Evolutionary conservation across 495 filamentous ascomycete species (phyloP).

Genomic region (Xylaria nigripes): DNA sequence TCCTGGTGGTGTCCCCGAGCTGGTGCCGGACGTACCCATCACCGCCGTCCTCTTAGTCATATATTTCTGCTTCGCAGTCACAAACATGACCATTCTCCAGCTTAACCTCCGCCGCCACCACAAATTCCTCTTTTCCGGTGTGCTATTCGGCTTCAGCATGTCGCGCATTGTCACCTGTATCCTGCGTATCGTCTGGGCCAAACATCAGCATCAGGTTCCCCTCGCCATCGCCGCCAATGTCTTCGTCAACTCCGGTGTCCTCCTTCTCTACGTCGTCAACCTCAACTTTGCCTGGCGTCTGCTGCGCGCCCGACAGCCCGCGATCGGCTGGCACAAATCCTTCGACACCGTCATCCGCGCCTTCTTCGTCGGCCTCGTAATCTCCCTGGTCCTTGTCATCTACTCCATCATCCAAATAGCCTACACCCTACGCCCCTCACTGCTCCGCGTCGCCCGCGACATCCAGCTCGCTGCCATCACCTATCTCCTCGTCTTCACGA

Average conservation of each 20-base stretch:
- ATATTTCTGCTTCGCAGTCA: slow-evolving; percentile 49
- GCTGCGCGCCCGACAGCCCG: slow-evolving; percentile 62
- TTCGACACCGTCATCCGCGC: slow-evolving; percentile 43
- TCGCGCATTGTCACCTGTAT: slow-evolving; percentile 56
- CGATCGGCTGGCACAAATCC: slow-evolving; percentile 54
- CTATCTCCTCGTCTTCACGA: slow-evolving; percentile 61
- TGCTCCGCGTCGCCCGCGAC: slow-evolving; percentile 42
- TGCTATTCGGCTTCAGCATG: slow-evolving; percentile 77
- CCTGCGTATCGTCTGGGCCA: slow-evolving; percentile 58
- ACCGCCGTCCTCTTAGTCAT: slow-evolving; percentile 57
- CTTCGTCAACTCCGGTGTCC: slow-evolving; percentile 68
- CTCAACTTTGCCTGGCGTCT: slow-evolving; percentile 75
- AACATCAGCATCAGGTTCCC: slow-evolving; percentile 38
- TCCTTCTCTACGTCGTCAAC: slow-evolving; percentile 73
- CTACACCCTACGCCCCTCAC: slow-evolving; percentile 41
- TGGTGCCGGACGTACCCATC: slow-evolving; percentile 55
- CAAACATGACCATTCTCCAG: slow-evolving; percentile 61
- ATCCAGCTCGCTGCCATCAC: slow-evolving; percentile 60
- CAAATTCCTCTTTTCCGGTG: slow-evolving; percentile 62
- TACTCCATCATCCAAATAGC: slow-evolving; percentile 50
- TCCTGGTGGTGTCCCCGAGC: slow-evolving; percentile 51
- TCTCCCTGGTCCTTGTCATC: slow-evolving; percentile 63
- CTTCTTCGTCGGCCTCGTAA: slow-evolving; percentile 52
- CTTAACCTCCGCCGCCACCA: slow-evolving; percentile 49
- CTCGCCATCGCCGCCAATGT: slow-evolving; percentile 66